Base-by-base conservation (phyloP, 2,329 filamentous ascomycete genomes). In the Fusarium mangiferae region DNA sequence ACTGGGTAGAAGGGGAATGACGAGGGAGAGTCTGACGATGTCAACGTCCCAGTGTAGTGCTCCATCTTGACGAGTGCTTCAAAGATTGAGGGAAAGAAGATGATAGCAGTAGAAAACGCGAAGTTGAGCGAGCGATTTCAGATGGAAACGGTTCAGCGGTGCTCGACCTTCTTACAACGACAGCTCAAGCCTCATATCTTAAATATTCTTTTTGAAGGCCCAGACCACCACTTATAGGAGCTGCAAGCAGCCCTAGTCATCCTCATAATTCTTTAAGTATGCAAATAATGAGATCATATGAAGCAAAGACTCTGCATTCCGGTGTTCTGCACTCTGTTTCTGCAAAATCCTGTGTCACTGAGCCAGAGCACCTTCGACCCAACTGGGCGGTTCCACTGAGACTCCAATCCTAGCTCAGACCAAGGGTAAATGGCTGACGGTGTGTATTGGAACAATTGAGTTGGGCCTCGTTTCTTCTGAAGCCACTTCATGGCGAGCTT, bases 101-200 rank as follows among this genome's bases (percentile, higher is more conserved):
- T 8, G 24, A 15, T 3, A 22, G 5, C 13, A 22, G 4, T 8
- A 18, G 5, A 24, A 3, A 24, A 14, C 0, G 15, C 1, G 3
- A 24, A 6, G 22, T 10, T 24, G 28, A 26, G 28, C 12, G 18
- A 45, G 22, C 18, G 4, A 17, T 5, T 9, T 3, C 0, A 3
- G 4, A 22, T 13, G 18, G 4, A 15, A 28, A 28, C 28, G 35
- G 4, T 22, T 15, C 7, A 33, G 18, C 3, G n/a, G 15, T 57
- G 39, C 1, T 26, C 1, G 13, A 26, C 3, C n/a, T 2, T 20
- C 26, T 22, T 28, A n/a, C 17, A 22, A 13, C 8, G 13, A 13
- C 1, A 22, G 54, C 6, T 57, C 54, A 26, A 10, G 1, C 28
- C 39, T 13, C 26, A 22, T 5, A 0, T 35, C 39, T 57, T 57